Base-by-base conservation (phyloP, 768 basidiomycete genomes). In the Naganishia kalamii region DNA sequence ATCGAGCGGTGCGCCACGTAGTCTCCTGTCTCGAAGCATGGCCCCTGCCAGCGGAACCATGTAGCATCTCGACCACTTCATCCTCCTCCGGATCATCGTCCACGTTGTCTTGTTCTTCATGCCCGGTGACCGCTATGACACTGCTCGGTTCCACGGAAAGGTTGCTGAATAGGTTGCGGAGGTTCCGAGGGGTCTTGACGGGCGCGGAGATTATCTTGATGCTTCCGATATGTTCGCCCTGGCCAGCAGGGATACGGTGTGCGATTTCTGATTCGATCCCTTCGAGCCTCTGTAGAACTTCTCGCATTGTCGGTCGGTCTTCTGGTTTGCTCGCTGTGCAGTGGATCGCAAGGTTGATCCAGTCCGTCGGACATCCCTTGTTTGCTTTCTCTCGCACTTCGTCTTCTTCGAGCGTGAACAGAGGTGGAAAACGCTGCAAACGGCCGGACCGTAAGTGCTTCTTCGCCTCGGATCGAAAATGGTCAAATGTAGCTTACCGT, bases 241-340 rank as follows among this genome's bases (percentile, higher is more conserved):
- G 85, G 8, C 81, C 82, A 66, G 87, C 86, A 10, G 81, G 81
- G 0, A 86, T 83, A 6, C 87, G 82, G 12, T 83, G 77, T 8
- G 93, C 79, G 3, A 98, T 86, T 69, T 93, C 89, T 0, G 85
- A 82, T 78, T 99, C 96, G 48, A 98, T 91, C 4, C 81, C 81
- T 13, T 86, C 81, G 12, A 99, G 82, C 15, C 87, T 82, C 12
- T 86, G 84, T n/a, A 99, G 82, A 66, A 99, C 87, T 27, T 83
- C 81, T 13, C 87, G 83, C 33, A 88, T 92, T 2, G 82, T 85
- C 0, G 94, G 94, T 5, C 94, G 84, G 25, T 79, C 78, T 1
- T 81, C 68, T 0, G 92, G 89, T 62, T 88, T 81, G 12, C 82
- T 82, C 2, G 81, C 75, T 25, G 88, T 82, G 74, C 94, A 99